Base-by-base conservation (phyloP, 345 rosid species). In the Trapa bicornis region DNA sequence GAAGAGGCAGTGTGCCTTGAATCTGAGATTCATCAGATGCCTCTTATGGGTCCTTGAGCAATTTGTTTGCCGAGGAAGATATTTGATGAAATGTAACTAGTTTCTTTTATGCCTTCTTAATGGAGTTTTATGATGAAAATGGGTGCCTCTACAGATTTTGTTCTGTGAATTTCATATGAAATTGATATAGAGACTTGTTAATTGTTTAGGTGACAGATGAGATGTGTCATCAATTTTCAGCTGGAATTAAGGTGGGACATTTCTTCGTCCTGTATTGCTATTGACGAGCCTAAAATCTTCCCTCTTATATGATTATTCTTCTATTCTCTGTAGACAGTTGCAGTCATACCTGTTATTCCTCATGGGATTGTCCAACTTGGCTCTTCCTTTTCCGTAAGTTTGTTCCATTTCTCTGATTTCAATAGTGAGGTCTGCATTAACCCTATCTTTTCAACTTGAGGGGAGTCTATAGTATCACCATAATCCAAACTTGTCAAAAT, bases 311-410 rank as follows among this genome's bases (percentile, higher is more conserved):
- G 66, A 47, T 22, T 72, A 48, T 22, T 48, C 61, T 58, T 37
- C 17, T 32, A 22, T 52, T 14, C 22, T 75, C 66, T 75, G 78
- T 92, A 91, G 96, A 91, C 97, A 12, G 78, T 95, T 72, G 96
- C 88, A 33, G 93, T 94, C 64, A 74, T 95, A 77, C 96, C 99
- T 11, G 87, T 87, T 76, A 78, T 72, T 65, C 93, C 90, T 66
- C 88, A 87, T 69, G 99, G 99, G 58, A 94, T 95, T 67, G 83
- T 91, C 79, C 99, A 91, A 65, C 82, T 95, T 68, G 99, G 96
- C 75, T 91, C 97, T 64, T 81, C 86, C 45, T 64, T 75, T 35
- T 71, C 87, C 67, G 99, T 94, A 82, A 86, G 97, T 77, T 67
- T 12, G 22, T 52, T 52, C 52, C 37, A 16, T 43, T 37, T 65